These are phyloP conservation scores for Boletus tomentosulus DNA, from an alignment of 768 basidiomycete species.

Conservation along the genomic window DNA sequence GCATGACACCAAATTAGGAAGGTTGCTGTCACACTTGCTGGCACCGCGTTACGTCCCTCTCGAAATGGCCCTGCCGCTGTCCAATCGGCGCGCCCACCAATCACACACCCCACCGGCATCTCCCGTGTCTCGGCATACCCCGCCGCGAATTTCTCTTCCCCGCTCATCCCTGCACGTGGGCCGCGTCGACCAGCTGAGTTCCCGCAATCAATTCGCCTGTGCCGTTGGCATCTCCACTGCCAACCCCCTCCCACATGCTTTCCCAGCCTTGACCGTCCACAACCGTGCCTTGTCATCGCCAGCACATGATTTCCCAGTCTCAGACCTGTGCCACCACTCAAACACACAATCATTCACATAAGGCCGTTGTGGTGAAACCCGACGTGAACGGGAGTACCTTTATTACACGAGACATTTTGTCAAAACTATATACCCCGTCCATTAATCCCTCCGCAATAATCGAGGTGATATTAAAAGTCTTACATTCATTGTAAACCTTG, in stretches of 20 bases:
- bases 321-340: neutral
- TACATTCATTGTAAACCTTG: constrained; percentile 35
- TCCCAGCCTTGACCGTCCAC: no score
- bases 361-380: neutral
- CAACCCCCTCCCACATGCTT: neutral
- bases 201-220: neutral
- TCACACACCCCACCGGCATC: constrained; percentile 25
- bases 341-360: neutral
- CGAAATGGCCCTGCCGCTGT: constrained; percentile 12
- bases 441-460: constrained; percentile 3
- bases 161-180: constrained; percentile 2
- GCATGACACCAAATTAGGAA: constrained; percentile 13
- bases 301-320: neutral
- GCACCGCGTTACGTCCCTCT: constrained; percentile 17
- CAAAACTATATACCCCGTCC: neutral
- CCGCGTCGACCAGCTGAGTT: neutral
- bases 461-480: neutral
- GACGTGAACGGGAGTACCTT: neutral
- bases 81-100: constrained; percentile 5
- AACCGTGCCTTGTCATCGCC: neutral
- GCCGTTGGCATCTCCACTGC: neutral
- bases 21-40: constrained; percentile 24
- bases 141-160: constrained; percentile 17
- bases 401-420: neutral
- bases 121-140: constrained; percentile 20